Evolutionary conservation across 495 filamentous ascomycete genomes (phyloP), one percentile per base, ranked within the genome.

Genomic region (Xylaria cubensis): DNA sequence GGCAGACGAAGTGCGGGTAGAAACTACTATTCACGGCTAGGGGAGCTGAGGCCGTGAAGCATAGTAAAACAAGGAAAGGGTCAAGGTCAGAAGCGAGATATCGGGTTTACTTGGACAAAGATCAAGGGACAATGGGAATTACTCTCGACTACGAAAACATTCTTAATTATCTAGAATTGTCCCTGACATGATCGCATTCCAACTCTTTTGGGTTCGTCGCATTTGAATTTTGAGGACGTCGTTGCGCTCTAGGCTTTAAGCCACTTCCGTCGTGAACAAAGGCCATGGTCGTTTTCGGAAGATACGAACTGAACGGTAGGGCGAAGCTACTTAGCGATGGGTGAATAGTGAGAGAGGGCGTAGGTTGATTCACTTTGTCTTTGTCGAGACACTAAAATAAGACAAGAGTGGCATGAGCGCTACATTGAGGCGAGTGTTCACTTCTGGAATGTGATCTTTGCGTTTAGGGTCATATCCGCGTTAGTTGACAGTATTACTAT

Each of bases 211-310:
- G 50, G 24, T 15, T 21, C 46, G 9, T 70, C 59, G 34, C 29
- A 34, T 53, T 53, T 19, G 42, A 17, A 12, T 26, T 4, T 26
- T 21, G 1, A 24, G 34, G 58, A 39, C 4, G 26, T 62, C 24
- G 8, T 48, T 61, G 48, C 8, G 36, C 51, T 41, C 32, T n/a
- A 41, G 36, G 9, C 39, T 15, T 62, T 36, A 39, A 41, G 56
- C 55, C 41, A 62, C 59, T 53, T 70, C 36, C 44, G 68, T 51
- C 29, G 68, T 15, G 29, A 70, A 70, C 59, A 70, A 70, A 70
- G 59, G 46, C 13, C 59, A 42, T 48, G 50, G 32, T 51, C 39
- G 67, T 36, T 61, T 69, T 48, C 67, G 67, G 67, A 69, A 46
- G 24, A 29, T 42, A 39, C n/a, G 13, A 41, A 19, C 41, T 42